These are phyloP conservation scores for Scortechinia acanthostroma DNA, from an alignment of 2,329 filamentous ascomycete genomes.

Conservation along the genomic window DNA sequence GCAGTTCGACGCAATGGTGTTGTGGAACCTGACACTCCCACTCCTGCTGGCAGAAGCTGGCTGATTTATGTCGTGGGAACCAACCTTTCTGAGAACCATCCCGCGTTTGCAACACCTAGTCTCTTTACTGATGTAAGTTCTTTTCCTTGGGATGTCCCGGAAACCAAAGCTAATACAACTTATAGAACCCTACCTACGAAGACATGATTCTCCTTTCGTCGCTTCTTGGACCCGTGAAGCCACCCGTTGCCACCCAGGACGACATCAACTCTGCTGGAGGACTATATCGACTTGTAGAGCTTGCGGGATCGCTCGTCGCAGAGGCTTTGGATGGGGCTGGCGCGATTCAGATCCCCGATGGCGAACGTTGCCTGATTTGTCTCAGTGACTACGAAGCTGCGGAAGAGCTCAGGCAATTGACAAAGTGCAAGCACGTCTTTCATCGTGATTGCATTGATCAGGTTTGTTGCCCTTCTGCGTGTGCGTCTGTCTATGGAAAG, in stretches of 20 bases:
- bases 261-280: slow-evolving; percentile 58
- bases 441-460: slow-evolving; percentile 66
- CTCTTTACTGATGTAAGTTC: slow-evolving; percentile 58
- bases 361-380: slow-evolving; percentile 59
- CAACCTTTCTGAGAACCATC: slow-evolving; percentile 64
- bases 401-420: slow-evolving; percentile 51
- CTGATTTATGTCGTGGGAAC: slow-evolving; percentile 68
- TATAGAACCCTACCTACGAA: slow-evolving; percentile 57
- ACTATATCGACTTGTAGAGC: slow-evolving; percentile 41
- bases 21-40: slow-evolving; percentile 46
- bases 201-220: slow-evolving; percentile 66
- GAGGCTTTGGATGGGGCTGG: slow-evolving; percentile 28
- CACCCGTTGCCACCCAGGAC: slow-evolving; percentile 57
- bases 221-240: slow-evolving; percentile 60
- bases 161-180: slow-evolving; percentile 6
- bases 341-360: slow-evolving; percentile 12
- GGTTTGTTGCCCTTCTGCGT: slow-evolving; percentile 34
- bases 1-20: slow-evolving; percentile 57
- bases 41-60: slow-evolving; percentile 53
- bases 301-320: slow-evolving; percentile 31
- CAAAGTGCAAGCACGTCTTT: slow-evolving; percentile 60
- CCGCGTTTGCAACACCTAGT: slow-evolving; percentile 62
- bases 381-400: slow-evolving; percentile 56
- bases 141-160: slow-evolving; percentile 3
- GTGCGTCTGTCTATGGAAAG: background rate